Evolutionary conservation across 257 asterid species (phyloP).

Genomic region (Euphrasia confusa): DNA sequence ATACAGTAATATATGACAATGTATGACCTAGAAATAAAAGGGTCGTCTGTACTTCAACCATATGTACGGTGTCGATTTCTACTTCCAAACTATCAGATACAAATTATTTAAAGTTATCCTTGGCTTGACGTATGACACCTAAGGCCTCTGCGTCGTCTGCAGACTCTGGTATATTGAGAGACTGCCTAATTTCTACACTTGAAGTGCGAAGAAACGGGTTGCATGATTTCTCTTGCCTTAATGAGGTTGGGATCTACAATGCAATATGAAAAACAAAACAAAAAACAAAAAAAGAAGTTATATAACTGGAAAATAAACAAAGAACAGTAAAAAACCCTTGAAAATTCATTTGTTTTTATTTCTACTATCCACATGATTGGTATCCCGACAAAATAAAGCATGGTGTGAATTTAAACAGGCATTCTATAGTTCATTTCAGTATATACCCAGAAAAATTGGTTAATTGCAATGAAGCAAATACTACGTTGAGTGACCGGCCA

Average conservation of each 20-base stretch:
- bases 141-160: conserved; percentile 76
- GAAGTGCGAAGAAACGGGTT: conserved; percentile 95
- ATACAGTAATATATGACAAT: conserved; percentile 17
- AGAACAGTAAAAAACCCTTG: not conserved
- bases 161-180: conserved; percentile 54
- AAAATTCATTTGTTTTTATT: not conserved
- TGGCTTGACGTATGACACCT: conserved; percentile 72
- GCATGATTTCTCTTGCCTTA: conserved; percentile 68
- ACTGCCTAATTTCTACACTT: conserved; percentile 66
- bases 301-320: not conserved
- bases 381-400: conserved; percentile 7
- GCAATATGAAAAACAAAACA: conserved; percentile 9
- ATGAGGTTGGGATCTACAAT: conserved; percentile 71
- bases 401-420: not conserved
- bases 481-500: too few species aligned
- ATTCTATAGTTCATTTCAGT: not conserved
- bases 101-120: conserved; percentile 59
- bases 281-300: not conserved
- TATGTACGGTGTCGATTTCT: conserved; percentile 13
- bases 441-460: not conserved
- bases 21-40: not conserved
- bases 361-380: not conserved
- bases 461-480: not conserved
- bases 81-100: not conserved
- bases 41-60: not conserved